Evolutionary conservation across 2,329 filamentous ascomycete species (phyloP), one percentile per base, ranked within the genome.

Genomic region (Triangularia setosa): DNA sequence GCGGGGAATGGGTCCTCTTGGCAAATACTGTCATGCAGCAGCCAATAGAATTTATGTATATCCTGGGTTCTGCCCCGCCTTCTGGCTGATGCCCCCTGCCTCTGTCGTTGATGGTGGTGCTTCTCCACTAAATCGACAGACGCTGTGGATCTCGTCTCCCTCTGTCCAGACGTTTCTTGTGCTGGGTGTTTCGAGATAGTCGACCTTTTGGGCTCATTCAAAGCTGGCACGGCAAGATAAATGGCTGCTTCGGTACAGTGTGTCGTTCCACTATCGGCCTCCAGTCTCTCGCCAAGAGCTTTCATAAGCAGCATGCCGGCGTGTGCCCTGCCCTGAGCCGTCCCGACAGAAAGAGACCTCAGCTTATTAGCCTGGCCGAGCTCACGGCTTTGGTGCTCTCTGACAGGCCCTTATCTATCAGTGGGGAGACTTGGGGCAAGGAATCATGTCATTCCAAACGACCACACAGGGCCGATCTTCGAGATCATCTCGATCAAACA

Each of bases 401-500:
- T 44, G 35, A 44, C 35, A 44, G 35, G 35, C 27, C 11, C 40
- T 23, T 48, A 48, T 48, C 18, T 48, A 21, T 4, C 18, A 48
- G 18, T 21, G 40, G 40, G n/a, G n/a, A 48, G 40, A 48, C n/a
- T 7, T 48, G n/a, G 40, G 40, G 40, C 4, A 3, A n/a, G 35
- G 16, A n/a, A 33, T 16, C 44, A 18, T 24, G n/a, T 14, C 44
- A 21, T 24, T 21, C 7, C 44, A 52, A 11, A 21, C 44, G 16
- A 24, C 48, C 48, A 55, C 44, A 52, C 57, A 21, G 16, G 27
- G 35, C n/a, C 35, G 58, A 60, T 60, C 58, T 24, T 24, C 58
- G 53, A 60, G 58, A 60, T 60, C 35, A 53, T 60, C 58, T 60
- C 40, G 35, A 53, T 60, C 58, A 60, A 60, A 60, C 58, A 44